Base-by-base conservation (phyloP, 345 rosid species). In the Erucastrum elatum region DNA sequence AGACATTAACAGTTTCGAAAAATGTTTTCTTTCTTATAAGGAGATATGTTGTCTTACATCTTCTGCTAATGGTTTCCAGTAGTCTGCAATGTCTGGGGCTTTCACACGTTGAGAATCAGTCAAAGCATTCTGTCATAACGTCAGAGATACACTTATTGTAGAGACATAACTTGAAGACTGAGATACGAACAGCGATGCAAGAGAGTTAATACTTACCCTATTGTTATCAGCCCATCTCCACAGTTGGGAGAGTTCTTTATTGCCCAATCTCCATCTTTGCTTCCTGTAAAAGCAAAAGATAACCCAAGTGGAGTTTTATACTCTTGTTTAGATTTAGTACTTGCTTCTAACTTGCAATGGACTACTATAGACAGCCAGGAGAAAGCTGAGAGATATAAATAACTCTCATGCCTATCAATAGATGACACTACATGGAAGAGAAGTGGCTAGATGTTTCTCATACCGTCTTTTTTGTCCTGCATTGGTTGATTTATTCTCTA, bases 181-280 rank as follows among this genome's bases (percentile, higher is more conserved):
- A 33, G 8, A 31, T 1, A 56, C 11, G 21, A 21, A 8, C 34
- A 12, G 13, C 63, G 0, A 27, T 64, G 74, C 55, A 31, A 31
- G 26, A 65, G 61, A 56, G 30, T 10, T 41, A 33, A 76, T 41
- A 71, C 84, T 76, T 68, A 93, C 97, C 67, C 87, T 94, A 87
- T 95, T 95, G 79, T 88, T 97, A 74, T 95, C 99, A 5, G 98
- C 90, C 99, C 97, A 95, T 81, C 93, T 91, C 99, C 99, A 95
- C 70, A 95, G 82, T 75, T 93, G 99, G 16, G 99, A 93, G 81
- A 95, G 93, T 85, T 95, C 99, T 86, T 87, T 95, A 72, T 95
- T 95, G 33, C 99, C 98, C 62, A 95, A 62, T 77, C 98, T 91
- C 94, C 96, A 93, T 78, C 97, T 90, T 55, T 88, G 93, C 80